These are phyloP conservation scores for Boletus smithii DNA, from an alignment of 1,284 basidiomycete genomes.

Conservation along the genomic window DNA sequence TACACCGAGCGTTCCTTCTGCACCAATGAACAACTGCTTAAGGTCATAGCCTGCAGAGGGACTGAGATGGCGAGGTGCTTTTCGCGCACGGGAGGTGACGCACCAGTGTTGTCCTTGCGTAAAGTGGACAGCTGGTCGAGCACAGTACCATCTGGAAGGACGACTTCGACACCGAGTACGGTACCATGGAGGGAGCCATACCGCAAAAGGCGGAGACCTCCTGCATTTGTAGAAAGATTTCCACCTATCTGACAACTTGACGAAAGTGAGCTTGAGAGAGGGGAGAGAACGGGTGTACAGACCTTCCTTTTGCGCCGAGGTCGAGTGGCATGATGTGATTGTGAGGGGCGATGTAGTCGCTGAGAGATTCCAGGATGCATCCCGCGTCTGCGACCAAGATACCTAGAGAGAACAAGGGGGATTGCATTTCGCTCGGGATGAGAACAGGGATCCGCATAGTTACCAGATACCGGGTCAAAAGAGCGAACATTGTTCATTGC, in stretches of 20 bases:
- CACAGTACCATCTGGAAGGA: conserved; percentile 95
- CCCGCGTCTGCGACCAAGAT: conserved; percentile 84
- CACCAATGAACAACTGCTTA: conserved; percentile 98
- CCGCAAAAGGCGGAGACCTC: conserved; percentile 88
- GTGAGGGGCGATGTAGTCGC: conserved; percentile 83
- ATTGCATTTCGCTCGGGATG: conserved; percentile 9
- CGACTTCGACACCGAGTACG: conserved; percentile 96
- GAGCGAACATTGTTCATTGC: conserved; percentile 85
- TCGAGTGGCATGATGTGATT: conserved; percentile 98
- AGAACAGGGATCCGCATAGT: conserved; percentile 17
- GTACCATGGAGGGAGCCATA: conserved; percentile 96
- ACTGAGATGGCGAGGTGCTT: background rate
- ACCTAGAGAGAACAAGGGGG: conserved; percentile 39
- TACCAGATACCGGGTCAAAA: conserved; percentile 91
- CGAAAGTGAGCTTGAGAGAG: conserved; percentile 3
- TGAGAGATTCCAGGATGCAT: conserved; percentile 89
- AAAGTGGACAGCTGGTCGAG: conserved; percentile 81
- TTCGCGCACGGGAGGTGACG: conserved; percentile 17
- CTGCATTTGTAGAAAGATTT: conserved; percentile 97
- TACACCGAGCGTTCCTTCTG: conserved; percentile 94
- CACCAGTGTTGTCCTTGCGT: conserved; percentile 97
- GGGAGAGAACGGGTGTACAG: conserved; percentile 22
- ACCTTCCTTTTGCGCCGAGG: conserved; percentile 96
- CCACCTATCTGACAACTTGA: conserved; percentile 95
- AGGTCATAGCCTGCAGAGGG: conserved; percentile 89